Evolutionary conservation across 1,139 yeast species (phyloP).

Genomic region (Diutina ranongensis): DNA sequence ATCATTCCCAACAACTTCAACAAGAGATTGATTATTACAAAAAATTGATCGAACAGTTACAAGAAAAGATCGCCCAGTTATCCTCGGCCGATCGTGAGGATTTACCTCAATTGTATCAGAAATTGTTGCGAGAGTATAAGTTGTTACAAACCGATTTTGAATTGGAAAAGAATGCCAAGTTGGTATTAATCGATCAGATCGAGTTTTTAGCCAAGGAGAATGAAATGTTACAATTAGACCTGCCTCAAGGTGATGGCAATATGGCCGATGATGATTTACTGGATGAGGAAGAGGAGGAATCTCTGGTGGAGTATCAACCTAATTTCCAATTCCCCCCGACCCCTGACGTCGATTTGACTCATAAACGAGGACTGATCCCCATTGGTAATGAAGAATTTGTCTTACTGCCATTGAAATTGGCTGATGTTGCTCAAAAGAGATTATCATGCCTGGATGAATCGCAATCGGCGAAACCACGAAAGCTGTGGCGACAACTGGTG

Average conservation of each 20-base stretch:
- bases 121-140: conserved; percentile 25
- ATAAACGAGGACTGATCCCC: conserved; percentile 28
- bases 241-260: conserved; percentile 13
- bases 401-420: conserved; percentile 32
- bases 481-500: conserved; percentile 5
- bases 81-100: conserved; percentile 11
- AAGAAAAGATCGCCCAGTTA: conserved; percentile 18
- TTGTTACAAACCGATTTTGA: conserved; percentile 31
- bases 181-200: conserved; percentile 42
- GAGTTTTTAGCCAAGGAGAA: conserved; percentile 36
- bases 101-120: conserved; percentile 18
- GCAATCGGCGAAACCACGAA: not conserved
- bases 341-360: conserved; percentile 7
- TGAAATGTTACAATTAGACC: conserved; percentile 11
- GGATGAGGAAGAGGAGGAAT: conserved; percentile 8
- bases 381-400: conserved; percentile 25
- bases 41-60: conserved; percentile 21
- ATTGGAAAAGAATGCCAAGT: conserved; percentile 39
- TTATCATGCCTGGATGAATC: not conserved
- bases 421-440: conserved; percentile 10
- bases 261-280: conserved; percentile 7
- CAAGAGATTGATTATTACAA: conserved; percentile 23
- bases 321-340: conserved; percentile 18
- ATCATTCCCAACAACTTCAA: conserved; percentile 17
- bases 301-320: conserved; percentile 8